phyloP scores from a whole-genome alignment of 495 filamentous ascomycete genomes.

The Lasiosphaeria miniovina region DNA sequence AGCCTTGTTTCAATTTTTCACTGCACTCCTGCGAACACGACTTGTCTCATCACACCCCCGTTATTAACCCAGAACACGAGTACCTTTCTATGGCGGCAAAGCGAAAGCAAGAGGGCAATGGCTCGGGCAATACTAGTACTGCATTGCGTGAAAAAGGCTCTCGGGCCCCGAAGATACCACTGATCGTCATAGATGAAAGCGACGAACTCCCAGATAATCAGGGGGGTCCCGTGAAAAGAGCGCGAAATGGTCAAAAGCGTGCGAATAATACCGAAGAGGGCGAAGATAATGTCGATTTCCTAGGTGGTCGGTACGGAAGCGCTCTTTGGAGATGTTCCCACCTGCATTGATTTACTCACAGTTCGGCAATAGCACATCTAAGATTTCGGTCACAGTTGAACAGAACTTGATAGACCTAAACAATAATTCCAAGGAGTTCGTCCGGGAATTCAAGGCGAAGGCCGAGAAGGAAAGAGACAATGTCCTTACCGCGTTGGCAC shows the following conservation, averaged over 20 bases:
- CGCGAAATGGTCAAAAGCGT: neutral
- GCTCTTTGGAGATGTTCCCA: neutral
- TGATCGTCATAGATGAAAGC: neutral
- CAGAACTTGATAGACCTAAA: slow-evolving; percentile 20
- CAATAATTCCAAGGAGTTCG: slow-evolving; percentile 30
- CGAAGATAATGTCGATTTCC: neutral
- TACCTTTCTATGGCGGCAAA: neutral
- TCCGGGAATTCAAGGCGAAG: slow-evolving; percentile 30
- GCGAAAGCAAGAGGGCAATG: neutral
- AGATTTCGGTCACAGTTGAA: neutral
- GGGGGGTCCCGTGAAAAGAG: neutral
- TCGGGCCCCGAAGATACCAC: neutral
- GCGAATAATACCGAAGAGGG: neutral
- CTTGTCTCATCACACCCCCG: neutral
- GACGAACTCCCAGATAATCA: neutral
- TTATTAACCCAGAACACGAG: neutral
- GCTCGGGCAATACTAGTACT: neutral
- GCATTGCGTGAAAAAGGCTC: neutral
- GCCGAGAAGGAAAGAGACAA: slow-evolving; percentile 20
- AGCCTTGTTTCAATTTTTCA: no score
- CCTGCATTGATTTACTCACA: neutral
- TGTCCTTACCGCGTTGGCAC: slow-evolving; percentile 13
- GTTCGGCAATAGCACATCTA: neutral
- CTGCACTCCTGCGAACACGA: slow-evolving; percentile 14
- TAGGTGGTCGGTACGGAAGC: no score